A percentile compares a stretch with the other conserved stretches of the same genome.
Evolutionary conservation across 805 yeast species (phyloP).

Genomic region (Tetrapisispora namnaoensis): DNA sequence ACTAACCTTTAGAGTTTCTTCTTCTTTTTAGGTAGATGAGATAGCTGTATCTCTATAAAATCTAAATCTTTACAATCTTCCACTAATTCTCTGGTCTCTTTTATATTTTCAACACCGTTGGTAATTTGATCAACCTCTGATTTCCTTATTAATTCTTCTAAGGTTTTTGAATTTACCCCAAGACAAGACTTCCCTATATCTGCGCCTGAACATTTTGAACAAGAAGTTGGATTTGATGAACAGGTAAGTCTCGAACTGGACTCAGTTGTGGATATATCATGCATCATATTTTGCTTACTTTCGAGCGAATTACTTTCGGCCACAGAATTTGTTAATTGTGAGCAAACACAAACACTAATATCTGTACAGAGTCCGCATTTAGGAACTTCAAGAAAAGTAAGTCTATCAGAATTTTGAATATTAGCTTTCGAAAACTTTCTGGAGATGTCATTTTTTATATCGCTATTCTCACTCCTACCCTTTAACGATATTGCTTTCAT

Average conservation of each 20-base stretch:
- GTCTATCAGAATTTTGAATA: background rate
- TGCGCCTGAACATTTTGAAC: conserved; percentile 41
- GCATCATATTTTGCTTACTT: background rate
- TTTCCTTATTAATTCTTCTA: background rate
- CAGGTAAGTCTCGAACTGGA: conserved; percentile 13
- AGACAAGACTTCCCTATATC: conserved; percentile 26
- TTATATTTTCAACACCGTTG: background rate
- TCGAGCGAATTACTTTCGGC: background rate
- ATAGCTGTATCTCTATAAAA: background rate
- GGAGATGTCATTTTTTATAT: conserved; percentile 6
- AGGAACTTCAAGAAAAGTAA: background rate
- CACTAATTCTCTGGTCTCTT: background rate
- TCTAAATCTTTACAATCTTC: background rate
- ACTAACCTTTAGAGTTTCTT: background rate
- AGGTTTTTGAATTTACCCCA: background rate
- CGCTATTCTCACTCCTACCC: background rate
- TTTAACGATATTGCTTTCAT: conserved; percentile 36
- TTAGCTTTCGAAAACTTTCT: conserved; percentile 11
- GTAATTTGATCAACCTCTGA: background rate
- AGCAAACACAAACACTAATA: conserved; percentile 85
- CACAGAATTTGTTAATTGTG: conserved; percentile 45
- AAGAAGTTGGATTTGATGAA: conserved; percentile 42
- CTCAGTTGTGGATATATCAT: background rate
- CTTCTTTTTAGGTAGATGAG: background rate
- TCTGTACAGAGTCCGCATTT: conserved; percentile 88